phyloP scores from a whole-genome alignment of 2,329 filamentous ascomycete species.

The Ilyonectria mors-panacis region DNA sequence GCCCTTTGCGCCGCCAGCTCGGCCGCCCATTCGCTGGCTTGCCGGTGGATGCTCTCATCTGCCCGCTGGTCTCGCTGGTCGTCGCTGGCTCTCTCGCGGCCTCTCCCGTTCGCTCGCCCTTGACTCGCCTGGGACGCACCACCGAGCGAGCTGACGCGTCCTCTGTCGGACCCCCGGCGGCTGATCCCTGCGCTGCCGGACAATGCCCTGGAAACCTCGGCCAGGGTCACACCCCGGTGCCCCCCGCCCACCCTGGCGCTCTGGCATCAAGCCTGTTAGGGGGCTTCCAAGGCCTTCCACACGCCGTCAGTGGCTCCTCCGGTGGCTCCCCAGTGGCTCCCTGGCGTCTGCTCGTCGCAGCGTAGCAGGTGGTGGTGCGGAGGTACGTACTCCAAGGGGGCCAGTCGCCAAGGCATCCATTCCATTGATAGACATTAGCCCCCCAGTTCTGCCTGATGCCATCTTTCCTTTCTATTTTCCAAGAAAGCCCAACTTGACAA shows the following conservation, averaged over 20 bases:
- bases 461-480: conserved; percentile 43
- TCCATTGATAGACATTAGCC: conserved; percentile 53
- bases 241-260: conserved; percentile 19
- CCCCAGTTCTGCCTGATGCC: conserved; percentile 50
- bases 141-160: conserved; percentile 50
- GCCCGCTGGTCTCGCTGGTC: conserved; percentile 13
- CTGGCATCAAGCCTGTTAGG: conserved; percentile 15
- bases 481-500: conserved; percentile 28
- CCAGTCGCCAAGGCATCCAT: conserved; percentile 47
- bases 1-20: conserved; percentile 23
- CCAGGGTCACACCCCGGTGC: conserved; percentile 27
- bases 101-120: conserved; percentile 37
- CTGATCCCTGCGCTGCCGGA: conserved; percentile 45
- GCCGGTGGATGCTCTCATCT: conserved; percentile 30
- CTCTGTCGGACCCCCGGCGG: conserved; percentile 43
- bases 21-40: conserved; percentile 1
- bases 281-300: conserved; percentile 34
- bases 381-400: conserved; percentile 34
- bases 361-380: conserved; percentile 18
- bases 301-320: conserved; percentile 40
- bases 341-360: conserved; percentile 11
- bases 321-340: conserved; percentile 39
- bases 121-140: conserved; percentile 42
- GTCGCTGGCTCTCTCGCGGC: conserved; percentile 34
- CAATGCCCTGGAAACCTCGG: conserved; percentile 40